phyloP scores from a whole-genome alignment of 306 rosid species.

The Cucumis melo region DNA sequence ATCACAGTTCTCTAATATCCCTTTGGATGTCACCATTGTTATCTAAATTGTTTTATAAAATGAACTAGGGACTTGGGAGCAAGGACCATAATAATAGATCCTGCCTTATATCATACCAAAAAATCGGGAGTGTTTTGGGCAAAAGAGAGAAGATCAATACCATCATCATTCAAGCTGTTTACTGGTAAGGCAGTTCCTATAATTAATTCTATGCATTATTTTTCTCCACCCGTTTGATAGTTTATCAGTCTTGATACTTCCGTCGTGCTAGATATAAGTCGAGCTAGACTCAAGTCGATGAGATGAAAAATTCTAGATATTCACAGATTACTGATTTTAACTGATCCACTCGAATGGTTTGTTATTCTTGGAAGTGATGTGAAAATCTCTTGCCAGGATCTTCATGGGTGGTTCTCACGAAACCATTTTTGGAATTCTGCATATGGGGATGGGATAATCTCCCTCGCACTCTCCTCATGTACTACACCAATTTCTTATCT shows the following conservation, averaged over 20 bases:
- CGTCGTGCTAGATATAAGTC: neutral
- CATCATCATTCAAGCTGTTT: conserved; percentile 79
- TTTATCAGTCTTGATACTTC: neutral
- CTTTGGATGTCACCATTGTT: neutral
- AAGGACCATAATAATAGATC: conserved; percentile 69
- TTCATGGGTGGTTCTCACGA: conserved; percentile 54
- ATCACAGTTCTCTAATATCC: conserved; percentile 4
- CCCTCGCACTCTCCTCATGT: conserved; percentile 83
- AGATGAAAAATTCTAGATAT: neutral
- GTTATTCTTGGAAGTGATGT: neutral
- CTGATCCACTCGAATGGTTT: neutral
- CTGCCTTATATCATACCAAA: conserved; percentile 67
- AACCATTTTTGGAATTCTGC: conserved; percentile 59
- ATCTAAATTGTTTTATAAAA: neutral
- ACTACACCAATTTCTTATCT: conserved; percentile 62
- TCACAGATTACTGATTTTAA: neutral
- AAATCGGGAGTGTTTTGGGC: conserved; percentile 90
- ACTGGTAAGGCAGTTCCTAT: conserved; percentile 29
- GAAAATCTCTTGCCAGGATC: conserved; percentile 42
- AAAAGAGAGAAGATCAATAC: conserved; percentile 74
- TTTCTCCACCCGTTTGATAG: neutral
- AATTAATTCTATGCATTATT: neutral
- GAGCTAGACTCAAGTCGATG: neutral
- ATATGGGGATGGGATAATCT: conserved; percentile 92
- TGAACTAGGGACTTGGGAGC: conserved; percentile 56